Percentiles rank a stretch among this genome's conserved stretches.
These are phyloP conservation scores for Blastocystis sp. DNA, from an alignment of 352 stramenopile species.

Conservation along the genomic window DNA sequence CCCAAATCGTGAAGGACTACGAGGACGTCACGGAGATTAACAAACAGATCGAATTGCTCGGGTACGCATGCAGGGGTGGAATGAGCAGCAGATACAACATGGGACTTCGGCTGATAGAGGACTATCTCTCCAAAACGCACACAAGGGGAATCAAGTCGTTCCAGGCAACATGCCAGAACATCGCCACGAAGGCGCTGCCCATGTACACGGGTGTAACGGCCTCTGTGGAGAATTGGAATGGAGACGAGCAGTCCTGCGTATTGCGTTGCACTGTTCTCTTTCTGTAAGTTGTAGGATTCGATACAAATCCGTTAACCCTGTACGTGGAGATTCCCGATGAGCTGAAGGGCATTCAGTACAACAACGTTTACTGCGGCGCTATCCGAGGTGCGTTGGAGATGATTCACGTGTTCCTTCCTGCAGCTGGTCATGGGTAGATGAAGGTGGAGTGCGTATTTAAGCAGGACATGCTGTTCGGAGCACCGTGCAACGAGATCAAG, in stretches of 20 bases:
- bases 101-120: constrained; percentile 92
- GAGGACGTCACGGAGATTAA: constrained; percentile 92
- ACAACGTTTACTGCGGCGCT: constrained; percentile 92
- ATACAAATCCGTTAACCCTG: not conserved
- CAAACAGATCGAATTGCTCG: constrained; percentile 86
- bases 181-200: constrained; percentile 93
- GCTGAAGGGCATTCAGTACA: constrained; percentile 87
- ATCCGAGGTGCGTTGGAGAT: constrained; percentile 93
- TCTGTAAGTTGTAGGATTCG: constrained; percentile 81
- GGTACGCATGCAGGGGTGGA: constrained; percentile 25
- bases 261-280: constrained; percentile 86
- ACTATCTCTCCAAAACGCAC: constrained; percentile 91
- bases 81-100: constrained; percentile 88
- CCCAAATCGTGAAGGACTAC: constrained; percentile 93
- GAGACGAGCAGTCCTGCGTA: constrained; percentile 85
- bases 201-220: constrained; percentile 95
- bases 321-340: constrained; percentile 75
- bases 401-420: constrained; percentile 80
- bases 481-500: constrained; percentile 3
- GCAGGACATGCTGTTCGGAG: constrained; percentile 52
- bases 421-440: constrained; percentile 20
- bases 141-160: constrained; percentile 79
- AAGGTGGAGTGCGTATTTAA: constrained; percentile 51
- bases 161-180: constrained; percentile 89
- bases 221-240: constrained; percentile 88